phyloP scores from a whole-genome alignment of 306 rosid genomes.

The Casuarina glauca region DNA sequence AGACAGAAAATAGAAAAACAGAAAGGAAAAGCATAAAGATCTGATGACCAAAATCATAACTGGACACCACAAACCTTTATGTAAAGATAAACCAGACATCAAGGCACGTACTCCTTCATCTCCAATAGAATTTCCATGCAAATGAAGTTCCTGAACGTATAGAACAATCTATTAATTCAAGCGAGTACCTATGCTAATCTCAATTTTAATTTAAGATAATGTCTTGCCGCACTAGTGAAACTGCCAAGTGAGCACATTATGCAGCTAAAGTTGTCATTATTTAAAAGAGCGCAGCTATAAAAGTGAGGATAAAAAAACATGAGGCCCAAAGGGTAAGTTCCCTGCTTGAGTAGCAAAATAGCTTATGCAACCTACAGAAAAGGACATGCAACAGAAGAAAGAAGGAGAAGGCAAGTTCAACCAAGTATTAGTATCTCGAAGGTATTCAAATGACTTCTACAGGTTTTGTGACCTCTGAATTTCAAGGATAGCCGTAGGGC shows the following conservation, averaged over 20 bases:
- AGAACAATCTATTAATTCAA: not conserved
- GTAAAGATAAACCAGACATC: constrained; percentile 65
- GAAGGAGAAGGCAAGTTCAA: not conserved
- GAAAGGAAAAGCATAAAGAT: constrained; percentile 11
- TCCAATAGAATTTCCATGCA: constrained; percentile 94
- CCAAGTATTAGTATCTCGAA: not conserved
- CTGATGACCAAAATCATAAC: constrained; percentile 24
- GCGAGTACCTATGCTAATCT: not conserved
- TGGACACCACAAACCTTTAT: constrained; percentile 62
- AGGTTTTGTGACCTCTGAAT: not conserved
- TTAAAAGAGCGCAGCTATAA: not conserved
- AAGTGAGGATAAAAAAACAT: not conserved
- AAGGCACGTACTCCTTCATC: constrained; percentile 91
- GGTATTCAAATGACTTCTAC: not conserved
- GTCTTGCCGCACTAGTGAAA: not conserved
- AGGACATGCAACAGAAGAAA: not conserved
- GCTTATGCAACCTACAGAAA: not conserved
- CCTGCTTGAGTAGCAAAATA: not conserved
- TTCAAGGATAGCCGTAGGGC: not conserved
- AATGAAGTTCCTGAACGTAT: constrained; percentile 74
- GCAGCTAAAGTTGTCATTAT: not conserved
- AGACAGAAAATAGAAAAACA: constrained; percentile 3
- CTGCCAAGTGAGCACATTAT: not conserved
- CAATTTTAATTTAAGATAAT: not conserved
- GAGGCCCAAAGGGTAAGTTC: not conserved